Evolutionary conservation across 306 rosid genomes (phyloP).

Genomic region (Cucumis sativus): DNA sequence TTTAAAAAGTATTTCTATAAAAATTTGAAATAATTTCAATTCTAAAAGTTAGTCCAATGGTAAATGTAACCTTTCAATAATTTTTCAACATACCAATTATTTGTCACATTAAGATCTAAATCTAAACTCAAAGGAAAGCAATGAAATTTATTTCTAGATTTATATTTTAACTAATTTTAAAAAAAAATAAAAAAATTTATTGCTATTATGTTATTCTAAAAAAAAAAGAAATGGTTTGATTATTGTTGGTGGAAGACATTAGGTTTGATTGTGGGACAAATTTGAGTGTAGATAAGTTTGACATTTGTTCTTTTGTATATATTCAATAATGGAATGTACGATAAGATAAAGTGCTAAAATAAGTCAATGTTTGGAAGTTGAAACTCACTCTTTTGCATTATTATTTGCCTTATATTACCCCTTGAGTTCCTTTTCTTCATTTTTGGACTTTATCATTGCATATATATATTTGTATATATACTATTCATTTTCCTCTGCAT

Average conservation of each 20-base stretch:
- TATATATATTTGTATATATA: too few species aligned
- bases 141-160: too few species aligned
- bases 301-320: background rate
- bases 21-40: too few species aligned
- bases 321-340: background rate
- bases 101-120: too few species aligned
- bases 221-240: background rate
- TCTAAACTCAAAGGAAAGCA: background rate
- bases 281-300: background rate
- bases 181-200: background rate
- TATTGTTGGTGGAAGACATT: background rate
- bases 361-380: background rate
- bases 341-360: background rate
- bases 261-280: background rate
- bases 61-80: too few species aligned
- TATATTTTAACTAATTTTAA: too few species aligned
- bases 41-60: too few species aligned
- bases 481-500: too few species aligned
- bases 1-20: too few species aligned
- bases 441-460: too few species aligned
- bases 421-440: background rate
- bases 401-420: background rate
- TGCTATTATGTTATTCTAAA: background rate
- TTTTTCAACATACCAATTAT: too few species aligned
- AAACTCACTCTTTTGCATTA: background rate